Evolutionary conservation across 768 basidiomycete genomes (phyloP).

Genomic region (Boletus eberwhitei): DNA sequence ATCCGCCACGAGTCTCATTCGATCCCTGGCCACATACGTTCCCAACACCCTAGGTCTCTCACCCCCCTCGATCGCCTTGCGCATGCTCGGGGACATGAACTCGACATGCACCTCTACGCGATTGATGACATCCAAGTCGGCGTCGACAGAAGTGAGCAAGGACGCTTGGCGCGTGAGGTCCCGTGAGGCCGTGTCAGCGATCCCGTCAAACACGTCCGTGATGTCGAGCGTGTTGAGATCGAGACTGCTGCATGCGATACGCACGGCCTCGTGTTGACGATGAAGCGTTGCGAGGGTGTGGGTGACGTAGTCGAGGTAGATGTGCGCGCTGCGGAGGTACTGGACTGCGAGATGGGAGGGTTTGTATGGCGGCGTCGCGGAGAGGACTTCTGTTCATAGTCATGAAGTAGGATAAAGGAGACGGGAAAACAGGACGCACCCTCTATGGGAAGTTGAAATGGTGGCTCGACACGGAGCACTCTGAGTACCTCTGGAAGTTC

Average conservation of each 20-base stretch:
- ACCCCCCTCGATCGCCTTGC: conserved; percentile 70
- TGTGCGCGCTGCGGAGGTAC: conserved; percentile 59
- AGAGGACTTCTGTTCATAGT: conserved; percentile 45
- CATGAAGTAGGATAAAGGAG: background rate
- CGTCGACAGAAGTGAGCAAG: conserved; percentile 60
- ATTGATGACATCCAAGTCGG: conserved; percentile 69
- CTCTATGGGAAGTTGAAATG: conserved; percentile 68
- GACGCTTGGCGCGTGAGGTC: conserved; percentile 67
- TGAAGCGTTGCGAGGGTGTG: conserved; percentile 51
- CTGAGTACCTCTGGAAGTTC: conserved; percentile 62
- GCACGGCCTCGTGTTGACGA: conserved; percentile 66
- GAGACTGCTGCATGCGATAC: conserved; percentile 68
- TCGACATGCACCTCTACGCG: conserved; percentile 69
- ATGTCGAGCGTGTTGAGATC: conserved; percentile 73
- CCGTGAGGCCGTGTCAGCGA: conserved; percentile 49
- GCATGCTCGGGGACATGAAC: conserved; percentile 64
- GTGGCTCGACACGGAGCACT: conserved; percentile 58
- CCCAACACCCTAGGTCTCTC: conserved; percentile 67
- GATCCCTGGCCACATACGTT: conserved; percentile 74
- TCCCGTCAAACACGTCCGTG: conserved; percentile 63
- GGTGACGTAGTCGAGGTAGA: conserved; percentile 61
- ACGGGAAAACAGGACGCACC: conserved; percentile 38
- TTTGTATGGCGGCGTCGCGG: conserved; percentile 70
- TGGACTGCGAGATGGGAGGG: conserved; percentile 64
- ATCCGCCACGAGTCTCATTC: conserved; percentile 79